These are phyloP conservation scores for Sporothrix mexicana DNA, from an alignment of 2,329 filamentous ascomycete genomes.

Conservation along the genomic window DNA sequence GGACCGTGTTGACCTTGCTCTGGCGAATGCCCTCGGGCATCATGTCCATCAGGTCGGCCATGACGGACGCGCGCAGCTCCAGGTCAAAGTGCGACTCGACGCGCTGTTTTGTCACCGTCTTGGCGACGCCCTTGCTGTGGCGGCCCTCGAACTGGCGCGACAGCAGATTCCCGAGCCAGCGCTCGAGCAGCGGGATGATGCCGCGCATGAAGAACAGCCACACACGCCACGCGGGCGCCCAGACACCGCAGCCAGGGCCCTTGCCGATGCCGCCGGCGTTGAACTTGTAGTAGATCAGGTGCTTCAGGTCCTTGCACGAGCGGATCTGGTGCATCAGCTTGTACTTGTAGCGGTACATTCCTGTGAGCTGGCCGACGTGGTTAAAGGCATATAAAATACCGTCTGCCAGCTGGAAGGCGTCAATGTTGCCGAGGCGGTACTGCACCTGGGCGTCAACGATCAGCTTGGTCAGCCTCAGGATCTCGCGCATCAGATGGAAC, in stretches of 20 bases:
- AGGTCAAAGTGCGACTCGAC: slow-evolving; percentile 98
- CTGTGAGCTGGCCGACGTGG: slow-evolving; percentile 95
- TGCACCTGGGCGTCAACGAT: slow-evolving; percentile 99
- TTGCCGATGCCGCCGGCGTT: slow-evolving; percentile 97
- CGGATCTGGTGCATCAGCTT: slow-evolving; percentile 99
- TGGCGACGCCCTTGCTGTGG: slow-evolving; percentile 98
- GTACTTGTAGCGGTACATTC: slow-evolving; percentile 99
- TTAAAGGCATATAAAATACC: slow-evolving; percentile 99
- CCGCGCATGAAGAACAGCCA: slow-evolving; percentile 99
- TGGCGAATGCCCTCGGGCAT: slow-evolving; percentile 99
- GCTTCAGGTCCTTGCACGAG: slow-evolving; percentile 98
- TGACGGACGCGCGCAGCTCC: slow-evolving; percentile 94
- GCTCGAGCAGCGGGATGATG: slow-evolving; percentile 93
- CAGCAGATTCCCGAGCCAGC: slow-evolving; percentile 95
- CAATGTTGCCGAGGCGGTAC: slow-evolving; percentile 95
- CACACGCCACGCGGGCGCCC: slow-evolving; percentile 97
- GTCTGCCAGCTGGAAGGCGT: slow-evolving; percentile 97
- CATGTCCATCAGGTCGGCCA: slow-evolving; percentile 99
- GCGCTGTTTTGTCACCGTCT: slow-evolving; percentile 98
- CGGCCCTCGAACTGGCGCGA: slow-evolving; percentile 98
- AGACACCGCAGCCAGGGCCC: slow-evolving; percentile 97
- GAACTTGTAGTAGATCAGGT: slow-evolving; percentile 98
- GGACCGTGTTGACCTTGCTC: slow-evolving; percentile 97
- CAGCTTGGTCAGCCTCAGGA: slow-evolving; percentile 90
- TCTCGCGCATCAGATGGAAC: slow-evolving; percentile 98